Percentiles rank a stretch among this genome's conserved stretches.
Evolutionary conservation across 2,329 filamentous ascomycete genomes (phyloP).

Genomic region (Elsinoe arachidis): DNA sequence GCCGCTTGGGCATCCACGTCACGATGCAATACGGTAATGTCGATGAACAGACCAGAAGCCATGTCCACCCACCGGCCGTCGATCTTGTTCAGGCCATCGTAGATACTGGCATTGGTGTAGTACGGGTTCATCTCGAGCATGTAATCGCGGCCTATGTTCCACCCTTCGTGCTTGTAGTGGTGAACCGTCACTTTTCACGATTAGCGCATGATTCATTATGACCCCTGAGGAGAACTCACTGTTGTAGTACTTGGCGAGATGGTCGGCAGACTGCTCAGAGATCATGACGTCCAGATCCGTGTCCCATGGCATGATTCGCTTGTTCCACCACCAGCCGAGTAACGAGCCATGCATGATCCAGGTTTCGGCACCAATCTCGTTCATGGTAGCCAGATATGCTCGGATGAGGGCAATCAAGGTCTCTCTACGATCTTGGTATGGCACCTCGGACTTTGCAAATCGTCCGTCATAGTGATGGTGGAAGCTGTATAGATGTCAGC

Average conservation of each 20-base stretch:
- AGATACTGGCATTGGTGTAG: slow-evolving; percentile 36
- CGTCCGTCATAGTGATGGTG: slow-evolving; percentile 50
- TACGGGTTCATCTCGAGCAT: slow-evolving; percentile 53
- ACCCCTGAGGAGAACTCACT: slow-evolving; percentile 45
- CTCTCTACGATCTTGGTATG: slow-evolving; percentile 38
- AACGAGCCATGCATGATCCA: slow-evolving; percentile 57
- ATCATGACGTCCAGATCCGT: slow-evolving; percentile 53
- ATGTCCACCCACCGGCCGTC: slow-evolving; percentile 55
- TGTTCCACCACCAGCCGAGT: slow-evolving; percentile 57
- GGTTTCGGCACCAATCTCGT: slow-evolving; percentile 47
- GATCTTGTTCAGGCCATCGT: slow-evolving; percentile 47
- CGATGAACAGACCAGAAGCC: slow-evolving; percentile 51
- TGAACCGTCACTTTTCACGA: slow-evolving; percentile 51
- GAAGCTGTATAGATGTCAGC: slow-evolving; percentile 33
- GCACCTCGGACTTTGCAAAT: slow-evolving; percentile 41
- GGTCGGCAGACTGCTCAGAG: slow-evolving; percentile 45
- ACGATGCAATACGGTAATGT: slow-evolving; percentile 49
- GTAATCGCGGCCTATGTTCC: slow-evolving; percentile 32
- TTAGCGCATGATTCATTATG: slow-evolving; percentile 22
- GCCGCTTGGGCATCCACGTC: slow-evolving; percentile 33
- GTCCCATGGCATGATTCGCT: slow-evolving; percentile 54
- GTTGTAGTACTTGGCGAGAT: slow-evolving; percentile 52
- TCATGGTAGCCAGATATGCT: slow-evolving; percentile 50
- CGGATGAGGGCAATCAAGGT: slow-evolving; percentile 46
- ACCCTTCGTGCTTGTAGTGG: slow-evolving; percentile 27